A percentile compares a stretch with the other conserved stretches of the same genome.
Evolutionary conservation across 306 rosid genomes (phyloP).

Genomic region (Nissolia schottii): DNA sequence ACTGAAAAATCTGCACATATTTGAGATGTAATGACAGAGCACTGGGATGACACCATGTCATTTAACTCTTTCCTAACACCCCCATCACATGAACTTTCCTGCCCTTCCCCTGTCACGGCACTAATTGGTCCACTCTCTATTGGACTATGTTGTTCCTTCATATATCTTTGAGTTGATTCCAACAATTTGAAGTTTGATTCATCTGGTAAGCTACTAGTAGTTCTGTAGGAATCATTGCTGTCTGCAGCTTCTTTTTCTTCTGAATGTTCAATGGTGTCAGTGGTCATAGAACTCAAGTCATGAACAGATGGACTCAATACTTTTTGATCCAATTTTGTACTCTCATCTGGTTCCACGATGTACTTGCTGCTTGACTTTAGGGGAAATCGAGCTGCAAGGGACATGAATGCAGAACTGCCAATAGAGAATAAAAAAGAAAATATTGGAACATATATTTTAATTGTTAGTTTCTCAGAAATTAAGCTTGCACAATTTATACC

Average conservation of each 20-base stretch:
- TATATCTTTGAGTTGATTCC: slow-evolving; percentile 32
- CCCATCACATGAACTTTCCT: slow-evolving; percentile 27
- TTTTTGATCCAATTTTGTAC: slow-evolving; percentile 32
- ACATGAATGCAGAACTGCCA: slow-evolving; percentile 87
- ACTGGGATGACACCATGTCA: slow-evolving; percentile 34
- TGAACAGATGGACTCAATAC: slow-evolving; percentile 3
- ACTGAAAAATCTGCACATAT: slow-evolving; percentile 41
- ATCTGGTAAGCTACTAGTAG: slow-evolving; percentile 23
- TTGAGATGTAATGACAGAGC: slow-evolving; percentile 40
- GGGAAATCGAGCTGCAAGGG: slow-evolving; percentile 83
- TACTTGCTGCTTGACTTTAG: slow-evolving; percentile 33
- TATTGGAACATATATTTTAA: background rate
- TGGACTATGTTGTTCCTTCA: slow-evolving; percentile 18
- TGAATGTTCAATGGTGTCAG: slow-evolving; percentile 11
- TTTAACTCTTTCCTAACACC: slow-evolving; percentile 24
- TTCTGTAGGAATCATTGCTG: slow-evolving; percentile 14
- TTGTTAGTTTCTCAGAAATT: background rate
- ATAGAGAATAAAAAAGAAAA: slow-evolving; percentile 7
- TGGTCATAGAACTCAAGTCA: slow-evolving; percentile 14
- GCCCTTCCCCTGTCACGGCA: slow-evolving; percentile 25
- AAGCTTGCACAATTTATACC: slow-evolving; percentile 34
- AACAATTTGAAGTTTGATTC: slow-evolving; percentile 35
- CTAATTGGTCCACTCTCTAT: slow-evolving; percentile 10
- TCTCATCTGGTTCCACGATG: slow-evolving; percentile 28
- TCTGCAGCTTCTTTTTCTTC: slow-evolving; percentile 23